These are phyloP conservation scores for Vitis rotundifolia DNA, from an alignment of 164 flowering plant genomes.

Conservation along the genomic window DNA sequence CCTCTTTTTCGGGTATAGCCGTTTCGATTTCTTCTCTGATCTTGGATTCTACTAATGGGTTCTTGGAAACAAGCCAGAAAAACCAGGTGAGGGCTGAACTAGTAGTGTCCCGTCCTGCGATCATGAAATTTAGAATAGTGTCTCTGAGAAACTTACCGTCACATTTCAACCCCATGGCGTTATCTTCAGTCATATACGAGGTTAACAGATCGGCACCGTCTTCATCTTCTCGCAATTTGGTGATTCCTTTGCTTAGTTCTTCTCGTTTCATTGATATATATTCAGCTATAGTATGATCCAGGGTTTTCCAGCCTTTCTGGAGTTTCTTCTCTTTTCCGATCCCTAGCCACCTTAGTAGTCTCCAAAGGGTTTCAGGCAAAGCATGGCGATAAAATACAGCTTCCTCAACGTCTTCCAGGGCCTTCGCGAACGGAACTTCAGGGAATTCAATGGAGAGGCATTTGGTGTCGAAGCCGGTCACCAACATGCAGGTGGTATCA, in stretches of 20 bases:
- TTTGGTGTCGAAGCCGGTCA: conserved; percentile 35
- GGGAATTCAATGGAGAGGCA: conserved; percentile 32
- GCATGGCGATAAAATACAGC: conserved; percentile 30
- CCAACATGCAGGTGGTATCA: conserved; percentile 28
- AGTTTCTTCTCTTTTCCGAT: conserved; percentile 43
- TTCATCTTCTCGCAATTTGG: not conserved
- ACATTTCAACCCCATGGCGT: not conserved
- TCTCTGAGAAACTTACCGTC: conserved; percentile 31
- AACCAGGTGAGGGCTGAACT: conserved; percentile 48
- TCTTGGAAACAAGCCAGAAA: conserved; percentile 34
- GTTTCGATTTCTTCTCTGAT: conserved; percentile 31
- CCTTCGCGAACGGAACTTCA: conserved; percentile 22
- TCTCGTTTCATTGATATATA: conserved; percentile 22
- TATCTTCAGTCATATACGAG: conserved; percentile 10
- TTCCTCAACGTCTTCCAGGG: conserved; percentile 32
- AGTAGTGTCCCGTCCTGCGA: conserved; percentile 46
- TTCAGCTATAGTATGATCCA: conserved; percentile 24
- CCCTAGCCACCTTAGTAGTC: conserved; percentile 34
- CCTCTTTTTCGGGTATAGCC: conserved; percentile 2
- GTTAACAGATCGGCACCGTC: conserved; percentile 22
- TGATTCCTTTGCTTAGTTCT: not conserved
- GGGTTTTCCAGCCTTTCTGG: conserved; percentile 18
- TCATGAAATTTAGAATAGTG: conserved; percentile 24
- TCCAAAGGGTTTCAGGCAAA: conserved; percentile 37
- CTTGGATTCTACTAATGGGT: conserved; percentile 34